Evolutionary conservation across 2,329 filamentous ascomycete genomes (phyloP).

Genomic region (Sporothrix schenckii): DNA sequence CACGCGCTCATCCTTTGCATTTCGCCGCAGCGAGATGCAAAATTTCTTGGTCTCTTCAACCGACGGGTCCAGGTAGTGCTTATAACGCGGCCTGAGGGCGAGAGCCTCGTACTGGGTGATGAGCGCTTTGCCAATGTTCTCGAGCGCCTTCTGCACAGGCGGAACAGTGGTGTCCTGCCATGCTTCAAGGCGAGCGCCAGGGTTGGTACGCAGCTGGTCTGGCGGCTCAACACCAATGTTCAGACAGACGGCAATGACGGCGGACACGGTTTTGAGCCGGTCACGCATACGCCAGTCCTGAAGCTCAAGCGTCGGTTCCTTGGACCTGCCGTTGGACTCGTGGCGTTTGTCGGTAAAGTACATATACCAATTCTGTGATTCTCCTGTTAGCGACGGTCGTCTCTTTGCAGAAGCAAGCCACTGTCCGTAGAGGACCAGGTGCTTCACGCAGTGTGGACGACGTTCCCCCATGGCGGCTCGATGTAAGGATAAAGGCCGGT

Average conservation of each 20-base stretch:
- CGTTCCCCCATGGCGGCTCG: neutral
- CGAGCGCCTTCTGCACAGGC: conserved; percentile 80
- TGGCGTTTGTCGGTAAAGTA: conserved; percentile 98
- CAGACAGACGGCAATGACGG: conserved; percentile 88
- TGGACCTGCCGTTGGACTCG: conserved; percentile 88
- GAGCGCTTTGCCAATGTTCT: conserved; percentile 93
- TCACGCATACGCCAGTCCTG: conserved; percentile 99
- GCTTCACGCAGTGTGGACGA: neutral
- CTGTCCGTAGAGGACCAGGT: neutral
- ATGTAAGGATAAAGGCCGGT: neutral
- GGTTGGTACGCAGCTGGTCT: conserved; percentile 93
- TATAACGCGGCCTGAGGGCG: conserved; percentile 93
- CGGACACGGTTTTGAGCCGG: conserved; percentile 92
- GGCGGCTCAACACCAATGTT: conserved; percentile 98
- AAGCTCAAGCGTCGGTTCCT: conserved; percentile 65
- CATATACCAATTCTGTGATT: conserved; percentile 90
- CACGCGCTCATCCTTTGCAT: conserved; percentile 93
- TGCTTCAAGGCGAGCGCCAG: conserved; percentile 90
- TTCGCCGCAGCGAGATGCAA: conserved; percentile 83
- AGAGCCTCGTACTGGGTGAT: conserved; percentile 96
- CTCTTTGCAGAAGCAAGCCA: conserved; percentile 1
- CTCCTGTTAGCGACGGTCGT: conserved; percentile 10
- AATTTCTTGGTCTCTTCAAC: conserved; percentile 98
- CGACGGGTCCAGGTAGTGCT: conserved; percentile 93
- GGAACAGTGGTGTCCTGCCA: conserved; percentile 91